Evolutionary conservation across 176 grass and related monocot genomes (phyloP).

Genomic region (Carex myosuroides): DNA sequence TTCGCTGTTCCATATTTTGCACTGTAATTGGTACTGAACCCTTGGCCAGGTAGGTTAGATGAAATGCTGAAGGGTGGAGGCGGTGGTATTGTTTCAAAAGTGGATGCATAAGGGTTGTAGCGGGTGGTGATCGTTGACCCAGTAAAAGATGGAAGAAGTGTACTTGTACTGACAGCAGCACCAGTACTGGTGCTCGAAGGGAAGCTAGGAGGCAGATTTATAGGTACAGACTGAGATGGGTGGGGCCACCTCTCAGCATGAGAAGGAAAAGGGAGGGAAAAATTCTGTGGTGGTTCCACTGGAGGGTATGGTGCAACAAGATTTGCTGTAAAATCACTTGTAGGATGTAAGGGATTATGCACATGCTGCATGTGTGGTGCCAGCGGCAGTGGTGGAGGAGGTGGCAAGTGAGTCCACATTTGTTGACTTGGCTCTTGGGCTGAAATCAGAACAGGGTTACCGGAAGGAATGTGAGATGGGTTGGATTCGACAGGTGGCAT

Average conservation of each 20-base stretch:
- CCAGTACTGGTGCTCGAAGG: not conserved
- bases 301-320: constrained; percentile 41
- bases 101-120: constrained; percentile 95
- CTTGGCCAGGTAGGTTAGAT: constrained; percentile 34
- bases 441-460: constrained; percentile 9
- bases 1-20: constrained; percentile 36
- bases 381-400: not conserved
- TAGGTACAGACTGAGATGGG: constrained; percentile 36
- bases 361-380: constrained; percentile 6
- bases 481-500: not conserved
- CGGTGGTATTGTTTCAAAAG: constrained; percentile 80
- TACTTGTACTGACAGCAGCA: constrained; percentile 7
- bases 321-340: constrained; percentile 32
- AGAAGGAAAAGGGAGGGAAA: constrained; percentile 43
- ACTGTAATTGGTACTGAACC: constrained; percentile 36
- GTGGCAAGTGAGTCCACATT: not conserved
- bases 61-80: constrained; percentile 30
- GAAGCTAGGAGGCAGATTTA: constrained; percentile 35
- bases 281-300: constrained; percentile 41
- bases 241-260: constrained; percentile 38
- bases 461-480: not conserved
- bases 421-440: constrained; percentile 5
- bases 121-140: constrained; percentile 67
- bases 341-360: constrained; percentile 4
- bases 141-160: constrained; percentile 40